Evolutionary conservation across 345 rosid genomes (phyloP).

Genomic region (Bruguiera gymnorhiza): DNA sequence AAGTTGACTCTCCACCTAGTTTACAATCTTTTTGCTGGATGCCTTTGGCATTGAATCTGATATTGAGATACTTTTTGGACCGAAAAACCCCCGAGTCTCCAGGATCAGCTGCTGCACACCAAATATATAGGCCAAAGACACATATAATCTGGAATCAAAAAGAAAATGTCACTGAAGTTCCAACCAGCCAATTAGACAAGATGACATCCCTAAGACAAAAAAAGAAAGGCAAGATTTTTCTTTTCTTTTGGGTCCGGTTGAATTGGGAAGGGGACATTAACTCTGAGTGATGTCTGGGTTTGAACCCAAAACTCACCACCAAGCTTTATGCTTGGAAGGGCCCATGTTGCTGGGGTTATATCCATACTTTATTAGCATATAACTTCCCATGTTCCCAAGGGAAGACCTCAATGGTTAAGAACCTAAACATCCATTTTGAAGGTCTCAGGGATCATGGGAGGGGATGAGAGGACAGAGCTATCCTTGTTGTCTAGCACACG

Average conservation of each 20-base stretch:
- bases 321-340: no score
- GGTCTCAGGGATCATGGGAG: no score
- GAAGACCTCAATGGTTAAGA: no score
- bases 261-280: no score
- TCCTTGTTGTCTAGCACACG: no score
- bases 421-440: no score
- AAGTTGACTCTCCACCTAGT: conserved; percentile 58
- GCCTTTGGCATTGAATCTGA: conserved; percentile 49
- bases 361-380: neutral
- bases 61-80: conserved; percentile 72
- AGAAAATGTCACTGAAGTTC: neutral
- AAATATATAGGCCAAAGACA: conserved; percentile 69
- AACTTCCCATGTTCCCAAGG: neutral
- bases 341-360: neutral
- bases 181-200: neutral
- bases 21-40: conserved; percentile 47
- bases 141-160: conserved; percentile 49
- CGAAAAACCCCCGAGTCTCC: conserved; percentile 76
- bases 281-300: no score
- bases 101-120: conserved; percentile 93
- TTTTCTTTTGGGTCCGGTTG: no score
- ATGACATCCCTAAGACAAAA: neutral
- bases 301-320: no score
- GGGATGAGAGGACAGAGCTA: no score
- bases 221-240: neutral